Conservation (phyloP, 148 eudicot genomes). For the Nepenthes gracilis region DNA sequence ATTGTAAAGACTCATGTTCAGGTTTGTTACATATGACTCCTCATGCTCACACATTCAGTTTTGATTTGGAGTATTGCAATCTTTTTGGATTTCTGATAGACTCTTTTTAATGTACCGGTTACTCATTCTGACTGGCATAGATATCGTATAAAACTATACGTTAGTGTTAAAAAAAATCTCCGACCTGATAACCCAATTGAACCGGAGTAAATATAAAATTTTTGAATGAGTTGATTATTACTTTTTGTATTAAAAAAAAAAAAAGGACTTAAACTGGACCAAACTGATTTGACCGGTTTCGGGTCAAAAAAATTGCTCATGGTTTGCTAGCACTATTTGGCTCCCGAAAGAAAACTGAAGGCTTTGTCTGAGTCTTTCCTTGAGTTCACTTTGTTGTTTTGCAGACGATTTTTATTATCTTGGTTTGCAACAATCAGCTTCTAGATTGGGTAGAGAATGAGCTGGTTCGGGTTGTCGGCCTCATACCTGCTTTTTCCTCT, state of each 20-base stretch:
- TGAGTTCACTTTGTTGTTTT: background rate
- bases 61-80: background rate
- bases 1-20: slow-evolving; percentile 91
- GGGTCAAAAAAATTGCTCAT: no score
- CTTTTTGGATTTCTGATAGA: background rate
- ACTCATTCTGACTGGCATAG: no score
- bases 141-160: background rate
- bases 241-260: no score
- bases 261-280: no score
- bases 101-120: background rate
- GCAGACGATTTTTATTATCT: slow-evolving; percentile 88
- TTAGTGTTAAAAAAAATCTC: no score
- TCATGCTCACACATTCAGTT: background rate
- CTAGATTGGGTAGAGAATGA: slow-evolving; percentile 90
- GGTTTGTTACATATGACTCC: slow-evolving; percentile 25
- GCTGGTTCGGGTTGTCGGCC: slow-evolving; percentile 72
- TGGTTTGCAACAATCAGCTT: slow-evolving; percentile 95
- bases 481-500: slow-evolving; percentile 64
- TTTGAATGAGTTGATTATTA: no score
- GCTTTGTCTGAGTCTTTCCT: background rate
- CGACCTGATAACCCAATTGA: no score
- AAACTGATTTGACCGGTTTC: no score
- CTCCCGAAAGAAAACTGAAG: no score
- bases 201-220: no score
- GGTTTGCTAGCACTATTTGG: no score